phyloP scores from a whole-genome alignment of 805 yeast species.

The Yamadazyma laniorum region DNA sequence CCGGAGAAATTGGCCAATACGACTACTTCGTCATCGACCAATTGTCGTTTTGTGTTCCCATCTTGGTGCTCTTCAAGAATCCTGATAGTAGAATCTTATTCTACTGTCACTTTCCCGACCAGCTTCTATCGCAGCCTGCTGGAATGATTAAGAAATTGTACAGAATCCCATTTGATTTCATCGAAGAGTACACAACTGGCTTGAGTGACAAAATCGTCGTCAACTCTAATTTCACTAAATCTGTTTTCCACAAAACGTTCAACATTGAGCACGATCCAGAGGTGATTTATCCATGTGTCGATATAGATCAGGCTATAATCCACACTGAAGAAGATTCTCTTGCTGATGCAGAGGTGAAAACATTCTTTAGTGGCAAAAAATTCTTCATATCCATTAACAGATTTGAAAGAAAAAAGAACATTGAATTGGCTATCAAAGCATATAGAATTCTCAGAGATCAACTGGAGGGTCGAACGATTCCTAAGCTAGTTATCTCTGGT shows the following conservation, averaged over 20 bases:
- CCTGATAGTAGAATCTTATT: slow-evolving; percentile 58
- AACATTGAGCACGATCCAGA: slow-evolving; percentile 43
- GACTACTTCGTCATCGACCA: slow-evolving; percentile 88
- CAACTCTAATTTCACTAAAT: slow-evolving; percentile 79
- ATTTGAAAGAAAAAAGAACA: slow-evolving; percentile 82
- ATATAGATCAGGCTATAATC: slow-evolving; percentile 25
- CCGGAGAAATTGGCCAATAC: slow-evolving; percentile 47
- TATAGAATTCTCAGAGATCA: slow-evolving; percentile 46
- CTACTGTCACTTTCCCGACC: slow-evolving; percentile 97
- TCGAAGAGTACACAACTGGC: slow-evolving; percentile 79
- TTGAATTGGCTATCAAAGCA: slow-evolving; percentile 72
- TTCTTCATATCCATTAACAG: slow-evolving; percentile 79
- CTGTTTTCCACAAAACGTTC: slow-evolving; percentile 68
- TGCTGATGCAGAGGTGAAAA: slow-evolving; percentile 30
- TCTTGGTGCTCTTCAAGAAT: slow-evolving; percentile 48
- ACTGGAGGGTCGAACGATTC: slow-evolving; percentile 16
- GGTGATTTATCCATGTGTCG: slow-evolving; percentile 81
- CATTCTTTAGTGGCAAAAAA: slow-evolving; percentile 33
- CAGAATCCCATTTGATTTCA: slow-evolving; percentile 76
- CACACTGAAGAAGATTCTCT: slow-evolving; percentile 19
- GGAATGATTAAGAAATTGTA: slow-evolving; percentile 59
- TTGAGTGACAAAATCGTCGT: slow-evolving; percentile 80
- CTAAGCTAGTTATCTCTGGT: slow-evolving; percentile 75
- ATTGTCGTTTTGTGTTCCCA: slow-evolving; percentile 78
- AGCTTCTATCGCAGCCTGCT: slow-evolving; percentile 60